These are phyloP conservation scores for Periconia sp. DNA, from an alignment of 2,329 filamentous ascomycete species.

Conservation along the genomic window DNA sequence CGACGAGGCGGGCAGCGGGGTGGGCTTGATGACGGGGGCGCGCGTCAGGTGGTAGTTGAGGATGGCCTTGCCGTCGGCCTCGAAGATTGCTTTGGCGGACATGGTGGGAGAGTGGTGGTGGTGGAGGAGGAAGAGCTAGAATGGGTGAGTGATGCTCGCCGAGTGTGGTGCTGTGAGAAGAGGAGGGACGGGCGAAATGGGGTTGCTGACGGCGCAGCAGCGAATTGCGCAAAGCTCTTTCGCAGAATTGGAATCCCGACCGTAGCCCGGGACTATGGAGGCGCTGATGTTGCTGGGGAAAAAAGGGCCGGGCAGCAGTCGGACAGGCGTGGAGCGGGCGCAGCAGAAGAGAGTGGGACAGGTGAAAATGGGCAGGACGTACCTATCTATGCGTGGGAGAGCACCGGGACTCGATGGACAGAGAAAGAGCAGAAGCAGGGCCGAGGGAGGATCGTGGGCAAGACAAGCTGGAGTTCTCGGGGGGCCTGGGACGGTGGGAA, in stretches of 20 bases:
- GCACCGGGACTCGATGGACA: conserved; percentile 10
- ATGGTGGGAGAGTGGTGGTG: conserved; percentile 59
- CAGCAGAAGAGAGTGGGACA: conserved; percentile 19
- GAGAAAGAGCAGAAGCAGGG: conserved; percentile 15
- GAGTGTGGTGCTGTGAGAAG: conserved; percentile 4
- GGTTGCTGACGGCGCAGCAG: conserved; percentile 16
- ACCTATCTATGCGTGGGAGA: conserved; percentile 42
- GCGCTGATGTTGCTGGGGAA: conserved; percentile 20
- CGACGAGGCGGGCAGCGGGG: conserved; percentile 80
- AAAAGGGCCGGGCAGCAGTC: conserved; percentile 27
- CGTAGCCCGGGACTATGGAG: conserved; percentile 19
- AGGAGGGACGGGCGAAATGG: conserved; percentile 1
- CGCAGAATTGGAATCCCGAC: conserved; percentile 21
- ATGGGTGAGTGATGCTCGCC: conserved; percentile 29
- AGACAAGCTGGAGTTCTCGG: conserved; percentile 21
- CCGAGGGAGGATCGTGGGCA: conserved; percentile 17
- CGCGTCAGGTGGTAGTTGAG: conserved; percentile 99
- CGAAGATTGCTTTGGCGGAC: conserved; percentile 96
- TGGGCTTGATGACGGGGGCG: conserved; percentile 96
- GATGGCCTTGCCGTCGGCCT: conserved; percentile 99
- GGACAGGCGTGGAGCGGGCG: conserved; percentile 27
- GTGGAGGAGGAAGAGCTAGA: conserved; percentile 15
- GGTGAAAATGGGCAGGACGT: conserved; percentile 30
- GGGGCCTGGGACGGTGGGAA: conserved; percentile 16
- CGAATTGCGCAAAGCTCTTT: conserved; percentile 14